Base-by-base conservation (phyloP, 441 rosid species). In the Monsonia emarginata region DNA sequence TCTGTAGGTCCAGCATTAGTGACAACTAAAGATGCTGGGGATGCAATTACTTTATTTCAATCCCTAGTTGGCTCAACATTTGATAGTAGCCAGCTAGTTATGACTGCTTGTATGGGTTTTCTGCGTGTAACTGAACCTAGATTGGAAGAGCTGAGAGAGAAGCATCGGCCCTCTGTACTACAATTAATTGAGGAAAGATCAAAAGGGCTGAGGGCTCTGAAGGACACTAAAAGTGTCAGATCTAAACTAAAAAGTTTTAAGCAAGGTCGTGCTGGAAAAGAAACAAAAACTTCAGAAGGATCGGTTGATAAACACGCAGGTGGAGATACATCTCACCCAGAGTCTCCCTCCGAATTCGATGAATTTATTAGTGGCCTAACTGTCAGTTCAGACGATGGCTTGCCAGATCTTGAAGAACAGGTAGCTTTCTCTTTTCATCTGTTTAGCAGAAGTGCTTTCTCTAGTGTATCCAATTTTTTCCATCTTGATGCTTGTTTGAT, bases 41-140 rank as follows among this genome's bases (percentile, higher is more conserved):
- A 88, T 79, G 90, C 86, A n/a, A 80, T 88, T 22, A 84, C 85
- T 63, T 75, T 83, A 71, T 65, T 88, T 58, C 89, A 88, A 68
- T 79, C 90, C 62, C 89, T 88, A 65, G 70, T 82, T 44, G 82
- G 89, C 65, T 87, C 94, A 64, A 85, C 90, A 64, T 87, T 87
- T 69, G 94, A 87, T 74, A 85, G 88, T 70, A 87, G 94, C 69
- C 90, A 87, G 73, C 88, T 87, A 76, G 81, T 87, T 72, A 65
- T 85, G 44, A 84, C 85, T 26, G 87, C 94, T 57, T 81, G 87
- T 69, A 84, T 87, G 90, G 88, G 94, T 4, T 84, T 78, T 72
- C 36, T 80, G 72, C 68, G 81, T 61, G 85, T 86, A 65, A 87
- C 85, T 34, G 87, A 87, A 40, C 81, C 72, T 73, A 79, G 74